Conservation (phyloP, 2,329 filamentous ascomycete genomes). For the Aspergillus costaricaensis region DNA sequence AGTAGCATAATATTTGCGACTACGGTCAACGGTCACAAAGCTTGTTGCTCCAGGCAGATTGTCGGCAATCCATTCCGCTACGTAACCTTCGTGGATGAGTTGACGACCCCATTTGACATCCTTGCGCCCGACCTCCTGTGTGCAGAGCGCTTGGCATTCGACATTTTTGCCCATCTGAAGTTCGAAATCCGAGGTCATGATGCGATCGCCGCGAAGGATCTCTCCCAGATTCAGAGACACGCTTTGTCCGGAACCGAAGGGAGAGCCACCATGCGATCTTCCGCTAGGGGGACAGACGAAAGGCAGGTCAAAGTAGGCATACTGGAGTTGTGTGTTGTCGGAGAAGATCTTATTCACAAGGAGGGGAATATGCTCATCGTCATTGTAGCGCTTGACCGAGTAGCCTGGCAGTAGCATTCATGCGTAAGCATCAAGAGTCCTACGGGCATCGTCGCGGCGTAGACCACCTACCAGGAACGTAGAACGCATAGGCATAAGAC, state of each 20-base stretch:
- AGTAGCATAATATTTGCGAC: conserved; percentile 81
- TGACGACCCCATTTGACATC: conserved; percentile 69
- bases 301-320: conserved; percentile 84
- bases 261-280: conserved; percentile 63
- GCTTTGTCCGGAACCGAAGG: conserved; percentile 72
- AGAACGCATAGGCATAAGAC: conserved; percentile 67
- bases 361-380: conserved; percentile 77
- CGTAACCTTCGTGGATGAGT: conserved; percentile 75
- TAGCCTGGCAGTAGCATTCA: conserved; percentile 60
- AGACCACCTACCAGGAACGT: conserved; percentile 71
- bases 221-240: conserved; percentile 84
- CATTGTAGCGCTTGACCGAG: conserved; percentile 77
- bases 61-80: conserved; percentile 92
- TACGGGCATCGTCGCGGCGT: background rate
- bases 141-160: conserved; percentile 73
- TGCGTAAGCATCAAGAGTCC: background rate
- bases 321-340: conserved; percentile 85
- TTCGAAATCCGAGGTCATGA: conserved; percentile 81
- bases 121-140: conserved; percentile 62
- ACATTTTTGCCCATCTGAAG: conserved; percentile 75
- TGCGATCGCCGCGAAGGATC: conserved; percentile 82
- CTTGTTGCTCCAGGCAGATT: conserved; percentile 86
- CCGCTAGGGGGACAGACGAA: conserved; percentile 83
- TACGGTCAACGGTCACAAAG: conserved; percentile 83
- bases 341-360: conserved; percentile 91